Evolutionary conservation across 1,284 basidiomycete species (phyloP), one percentile per base, ranked within the genome.

Genomic region (Leccinum fallax): DNA sequence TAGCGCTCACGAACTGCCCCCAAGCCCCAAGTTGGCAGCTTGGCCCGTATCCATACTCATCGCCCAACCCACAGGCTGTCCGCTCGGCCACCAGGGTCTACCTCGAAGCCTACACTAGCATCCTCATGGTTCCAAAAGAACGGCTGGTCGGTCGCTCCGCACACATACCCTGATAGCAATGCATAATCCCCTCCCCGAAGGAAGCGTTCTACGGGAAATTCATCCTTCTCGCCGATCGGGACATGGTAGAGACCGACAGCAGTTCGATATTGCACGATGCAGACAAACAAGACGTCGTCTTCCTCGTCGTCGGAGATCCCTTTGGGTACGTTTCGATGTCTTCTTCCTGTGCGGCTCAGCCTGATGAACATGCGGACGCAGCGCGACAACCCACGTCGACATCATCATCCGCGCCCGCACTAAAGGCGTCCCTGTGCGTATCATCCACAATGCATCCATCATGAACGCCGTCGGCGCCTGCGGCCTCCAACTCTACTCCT

Each of bases 391-490:
- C 0, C 97, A 99, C 75, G 91, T 94, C 26, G 97, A 99, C 75
- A 92, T 99, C 66, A 83, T 98, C 51, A 85, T 99, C 4, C 91
- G 97, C 15, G 97, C 97, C 2, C 86, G 90, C 7, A 81, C 87
- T 2, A 86, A 92, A 53, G 80, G 81, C 3, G 91, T 98, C 65
- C 90, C 92, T 2, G 90, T 91, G 15, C 85, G 88, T 30, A 89
- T 98, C 61, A 91, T 99, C 65, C 97, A 99, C 80, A 99, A 99
- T 72, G 97, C 97, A 0, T 97, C 94, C 4, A 98, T 99, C 77
- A 92, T 98, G 87, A 99, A 97, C 72, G 96, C 97, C 0, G 85
- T 96, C 49, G 96, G 95, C 26, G 92, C 92, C 1, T 92, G 88
- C 63, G 97, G 97, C 5, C 83, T 99, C 19, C 96, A 98, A 67